These are phyloP conservation scores for Aristolochia californica DNA, from an alignment of 164 flowering plant species.

Conservation along the genomic window DNA sequence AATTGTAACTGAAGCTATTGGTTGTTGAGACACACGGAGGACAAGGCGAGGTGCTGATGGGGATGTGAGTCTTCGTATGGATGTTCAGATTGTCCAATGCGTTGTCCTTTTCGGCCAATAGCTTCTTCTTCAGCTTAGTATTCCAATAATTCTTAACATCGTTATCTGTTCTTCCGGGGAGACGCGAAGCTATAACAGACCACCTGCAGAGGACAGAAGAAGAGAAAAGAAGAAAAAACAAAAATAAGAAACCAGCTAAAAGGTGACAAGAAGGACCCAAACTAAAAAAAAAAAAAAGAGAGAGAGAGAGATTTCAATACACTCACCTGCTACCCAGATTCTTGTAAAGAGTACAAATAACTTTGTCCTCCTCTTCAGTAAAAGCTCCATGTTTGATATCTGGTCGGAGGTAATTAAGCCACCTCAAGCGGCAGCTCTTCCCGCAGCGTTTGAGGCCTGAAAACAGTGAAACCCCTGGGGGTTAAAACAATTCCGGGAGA, in stretches of 20 bases:
- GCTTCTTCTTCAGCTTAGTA: slow-evolving; percentile 66
- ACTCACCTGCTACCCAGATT: slow-evolving; percentile 56
- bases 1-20: slow-evolving; percentile 2
- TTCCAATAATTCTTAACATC: slow-evolving; percentile 83
- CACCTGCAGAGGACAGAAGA: slow-evolving; percentile 27
- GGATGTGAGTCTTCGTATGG: not conserved
- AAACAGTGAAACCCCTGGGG: not conserved
- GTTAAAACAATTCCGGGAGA: not conserved
- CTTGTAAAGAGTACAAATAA: slow-evolving; percentile 35
- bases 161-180: slow-evolving; percentile 73
- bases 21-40: slow-evolving; percentile 3
- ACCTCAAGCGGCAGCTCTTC: slow-evolving; percentile 69
- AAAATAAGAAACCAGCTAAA: not conserved
- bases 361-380: slow-evolving; percentile 53
- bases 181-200: slow-evolving; percentile 60
- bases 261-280: not conserved
- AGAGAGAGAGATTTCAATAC: not conserved
- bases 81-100: slow-evolving; percentile 2
- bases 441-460: slow-evolving; percentile 68
- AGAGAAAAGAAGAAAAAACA: not conserved
- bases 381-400: slow-evolving; percentile 66
- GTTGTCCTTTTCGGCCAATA: slow-evolving; percentile 13
- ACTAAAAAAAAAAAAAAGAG: not conserved
- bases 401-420: slow-evolving; percentile 77
- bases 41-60: slow-evolving; percentile 5